Base-by-base conservation (phyloP, 192 early-diverging fungal genomes). In the Lobosporangium transversale region DNA sequence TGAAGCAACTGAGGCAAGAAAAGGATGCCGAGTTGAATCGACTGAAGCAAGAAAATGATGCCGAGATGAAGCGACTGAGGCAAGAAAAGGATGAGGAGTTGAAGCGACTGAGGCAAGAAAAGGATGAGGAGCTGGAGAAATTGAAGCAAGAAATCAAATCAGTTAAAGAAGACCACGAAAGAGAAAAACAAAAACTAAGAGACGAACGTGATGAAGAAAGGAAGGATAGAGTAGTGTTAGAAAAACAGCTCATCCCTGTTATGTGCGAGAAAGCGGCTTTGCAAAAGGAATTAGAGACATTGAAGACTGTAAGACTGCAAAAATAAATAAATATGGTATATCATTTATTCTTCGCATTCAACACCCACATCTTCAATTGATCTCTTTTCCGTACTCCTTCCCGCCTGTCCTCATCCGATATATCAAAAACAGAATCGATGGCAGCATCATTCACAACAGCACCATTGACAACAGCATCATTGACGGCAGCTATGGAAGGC, bases 31-130 rank as follows among this genome's bases (percentile, higher is more conserved):
- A 66, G 45, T 4, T 15, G 23, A 4, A 42, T 12, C 40, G 9
- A 17, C 17, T 42, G 9, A 17, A 42, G 40, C 10, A 6, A 17
- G n/a, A 47, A 10, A 4, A 20, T 4, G 23, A n/a, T 15, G 45
- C 17, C 17, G 45, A 4, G 73, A 85, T 26, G 80, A 76, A 23
- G 85, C 83, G 3, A 82, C 85, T 27, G 80, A 84, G 15, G 87
- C 83, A 50, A 81, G 84, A 47, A 21, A 47, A 47, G 45, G n/a
- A n/a, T n/a, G 45, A 10, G n/a, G 45, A 47, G 15, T 47, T 47
- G 7, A 47, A n/a, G 45, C 18, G 23, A 47, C 18, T 20, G 45
- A 42, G 40, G 17, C 40, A 3, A 56, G 21, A 29, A 26, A 29
- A 15, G 8, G 5, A 9, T 24, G 15, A 5, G 18, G 21, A 27